Base-by-base conservation (phyloP, 2,329 filamentous ascomycete genomes). In the Colletotrichum endophyticum region DNA sequence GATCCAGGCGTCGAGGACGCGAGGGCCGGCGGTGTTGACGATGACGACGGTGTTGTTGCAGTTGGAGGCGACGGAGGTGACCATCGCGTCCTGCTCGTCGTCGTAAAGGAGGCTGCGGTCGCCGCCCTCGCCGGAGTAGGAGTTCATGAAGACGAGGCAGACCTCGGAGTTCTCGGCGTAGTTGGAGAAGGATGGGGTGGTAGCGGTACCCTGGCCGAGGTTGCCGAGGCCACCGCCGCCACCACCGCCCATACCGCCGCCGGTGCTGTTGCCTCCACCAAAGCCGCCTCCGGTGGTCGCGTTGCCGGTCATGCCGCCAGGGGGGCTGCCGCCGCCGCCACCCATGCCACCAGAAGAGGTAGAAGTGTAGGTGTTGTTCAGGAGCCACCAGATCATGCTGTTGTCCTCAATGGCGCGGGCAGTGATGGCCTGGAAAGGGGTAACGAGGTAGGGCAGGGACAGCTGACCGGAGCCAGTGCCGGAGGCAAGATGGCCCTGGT, bases 21-120 rank as follows among this genome's bases (percentile, higher is more conserved):
- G 88, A 30, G 91, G 87, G 0, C 92, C 92, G 0, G 92, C 91
- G 5, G 91, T 91, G 81, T 94, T 92, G 12, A 94, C 85, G 8
- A 92, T 84, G 2, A 94, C 93, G 8, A 94, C 86, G 5, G 92
- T 94, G 79, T 91, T 93, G 72, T 86, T 83, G 80, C 92, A 94
- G 72, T 89, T 88, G 1, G 85, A 84, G 0, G 93, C 92, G 0
- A 94, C 90, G 71, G 91, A 91, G 1, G 85, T 81, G 0, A 95
- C 88, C 0, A 94, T 85, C 0, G 84, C 83, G 76, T 67, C 73
- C 22, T 73, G 69, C 13, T 69, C 91, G 78, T 93, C 94, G 80
- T 98, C 95, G 66, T 91, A 90, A 27, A 97, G 89, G 13, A 90
- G 90, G 0, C 91, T 86, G 56, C 92, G 89, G 77, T 95, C 90